phyloP scores from a whole-genome alignment of 345 rosid genomes.

The Populus ilicifolia region DNA sequence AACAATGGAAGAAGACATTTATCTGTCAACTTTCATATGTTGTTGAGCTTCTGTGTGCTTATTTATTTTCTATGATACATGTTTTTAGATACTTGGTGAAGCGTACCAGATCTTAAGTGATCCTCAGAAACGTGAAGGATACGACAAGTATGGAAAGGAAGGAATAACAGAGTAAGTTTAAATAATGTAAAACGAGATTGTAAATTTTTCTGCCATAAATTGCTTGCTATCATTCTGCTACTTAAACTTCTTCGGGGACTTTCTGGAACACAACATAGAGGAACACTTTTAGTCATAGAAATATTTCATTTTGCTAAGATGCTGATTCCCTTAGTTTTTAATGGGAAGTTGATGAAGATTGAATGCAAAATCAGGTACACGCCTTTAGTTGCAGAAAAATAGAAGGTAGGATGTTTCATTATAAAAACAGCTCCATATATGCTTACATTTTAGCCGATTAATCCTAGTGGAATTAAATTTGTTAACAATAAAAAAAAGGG shows the following conservation, averaged over 20 bases:
- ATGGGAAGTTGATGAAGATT: neutral
- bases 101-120: slow-evolving; percentile 93
- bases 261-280: neutral
- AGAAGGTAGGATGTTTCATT: neutral
- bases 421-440: neutral
- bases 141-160: slow-evolving; percentile 80
- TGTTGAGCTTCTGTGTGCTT: neutral
- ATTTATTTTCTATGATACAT: slow-evolving; percentile 11
- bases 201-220: neutral
- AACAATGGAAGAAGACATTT: neutral
- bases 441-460: neutral
- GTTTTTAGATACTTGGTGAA: slow-evolving; percentile 76
- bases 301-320: neutral
- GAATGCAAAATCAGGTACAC: neutral
- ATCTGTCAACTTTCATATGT: neutral
- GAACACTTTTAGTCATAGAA: neutral
- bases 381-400: neutral
- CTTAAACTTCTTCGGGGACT: neutral
- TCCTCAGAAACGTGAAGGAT: slow-evolving; percentile 79
- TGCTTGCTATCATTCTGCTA: neutral
- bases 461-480: neutral
- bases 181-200: neutral
- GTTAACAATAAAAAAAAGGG: neutral
- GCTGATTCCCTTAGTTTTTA: no score
- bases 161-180: slow-evolving; percentile 71